phyloP scores from a whole-genome alignment of 1,284 basidiomycete genomes.

The Austropuccinia psidii region DNA sequence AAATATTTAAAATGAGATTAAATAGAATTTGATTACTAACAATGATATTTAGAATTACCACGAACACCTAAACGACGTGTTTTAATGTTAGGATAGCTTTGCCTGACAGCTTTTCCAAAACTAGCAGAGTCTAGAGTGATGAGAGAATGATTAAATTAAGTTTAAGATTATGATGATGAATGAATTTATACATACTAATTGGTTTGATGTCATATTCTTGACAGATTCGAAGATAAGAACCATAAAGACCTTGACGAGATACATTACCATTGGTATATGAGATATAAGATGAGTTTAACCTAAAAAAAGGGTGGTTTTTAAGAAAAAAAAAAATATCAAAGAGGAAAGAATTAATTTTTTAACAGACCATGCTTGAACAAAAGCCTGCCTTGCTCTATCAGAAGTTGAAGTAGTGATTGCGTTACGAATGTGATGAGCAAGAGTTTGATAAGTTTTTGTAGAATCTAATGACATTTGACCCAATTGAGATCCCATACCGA shows the following conservation, averaged over 20 bases:
- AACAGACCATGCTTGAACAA: slow-evolving; percentile 73
- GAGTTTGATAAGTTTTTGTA: slow-evolving; percentile 68
- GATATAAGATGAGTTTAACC: slow-evolving; percentile 76
- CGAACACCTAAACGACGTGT: slow-evolving; percentile 79
- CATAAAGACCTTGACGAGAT: slow-evolving; percentile 75
- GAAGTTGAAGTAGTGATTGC: slow-evolving; percentile 79
- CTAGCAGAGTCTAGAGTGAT: slow-evolving; percentile 62
- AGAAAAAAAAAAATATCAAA: slow-evolving; percentile 38
- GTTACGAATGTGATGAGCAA: slow-evolving; percentile 72
- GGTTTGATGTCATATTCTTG: slow-evolving; percentile 81
- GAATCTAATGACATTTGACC: slow-evolving; percentile 41
- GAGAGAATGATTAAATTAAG: neutral
- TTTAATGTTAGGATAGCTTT: slow-evolving; percentile 87
- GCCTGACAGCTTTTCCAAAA: slow-evolving; percentile 81
- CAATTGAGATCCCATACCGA: slow-evolving; percentile 33
- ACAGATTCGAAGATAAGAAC: slow-evolving; percentile 80
- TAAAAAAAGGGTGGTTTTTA: slow-evolving; percentile 48
- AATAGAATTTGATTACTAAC: slow-evolving; percentile 53
- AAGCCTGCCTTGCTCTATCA: slow-evolving; percentile 77
- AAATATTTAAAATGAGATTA: neutral
- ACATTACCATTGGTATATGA: slow-evolving; percentile 85
- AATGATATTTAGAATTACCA: slow-evolving; percentile 87
- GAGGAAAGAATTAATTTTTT: no score
- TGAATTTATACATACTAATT: slow-evolving; percentile 53
- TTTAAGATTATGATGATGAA: neutral